Evolutionary conservation across 1,139 yeast species (phyloP).

Genomic region (Geotrichum carabidarum): DNA sequence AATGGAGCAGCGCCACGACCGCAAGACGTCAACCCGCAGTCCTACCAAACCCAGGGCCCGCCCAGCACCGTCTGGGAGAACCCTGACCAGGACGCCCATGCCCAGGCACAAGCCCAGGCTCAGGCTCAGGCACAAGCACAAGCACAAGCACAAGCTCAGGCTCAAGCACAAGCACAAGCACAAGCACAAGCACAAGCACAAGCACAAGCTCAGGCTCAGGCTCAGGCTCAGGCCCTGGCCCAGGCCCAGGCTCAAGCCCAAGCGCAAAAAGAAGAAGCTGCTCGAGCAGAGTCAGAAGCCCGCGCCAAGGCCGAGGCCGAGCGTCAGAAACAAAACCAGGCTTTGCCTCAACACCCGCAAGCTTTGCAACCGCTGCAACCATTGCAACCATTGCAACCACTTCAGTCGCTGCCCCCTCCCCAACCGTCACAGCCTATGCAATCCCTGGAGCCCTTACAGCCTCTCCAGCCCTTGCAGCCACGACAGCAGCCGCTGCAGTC

Average conservation of each 20-base stretch:
- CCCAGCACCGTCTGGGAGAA: slow-evolving; percentile 33
- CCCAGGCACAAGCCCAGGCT: slow-evolving; percentile 19
- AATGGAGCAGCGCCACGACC: slow-evolving; percentile 58
- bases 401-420: not conserved
- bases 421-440: not conserved
- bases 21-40: slow-evolving; percentile 45
- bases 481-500: not conserved
- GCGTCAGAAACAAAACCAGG: not conserved
- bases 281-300: slow-evolving; percentile 2
- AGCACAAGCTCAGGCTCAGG: not conserved
- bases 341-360: not conserved
- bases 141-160: slow-evolving; percentile 1
- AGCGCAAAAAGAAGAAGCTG: slow-evolving; percentile 3
- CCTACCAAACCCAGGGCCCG: slow-evolving; percentile 32
- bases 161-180: slow-evolving; percentile 1
- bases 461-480: not conserved
- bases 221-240: slow-evolving; percentile 32
- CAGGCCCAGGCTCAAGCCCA: slow-evolving; percentile 28
- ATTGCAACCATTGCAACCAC: not conserved
- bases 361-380: not conserved
- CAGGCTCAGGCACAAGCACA: slow-evolving; percentile 1
- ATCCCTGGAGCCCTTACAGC: not conserved
- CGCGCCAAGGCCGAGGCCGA: slow-evolving; percentile 4
- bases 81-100: slow-evolving; percentile 28
- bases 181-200: not conserved